phyloP scores from a whole-genome alignment of 1,284 basidiomycete species.

The Naganishia liquefaciens region DNA sequence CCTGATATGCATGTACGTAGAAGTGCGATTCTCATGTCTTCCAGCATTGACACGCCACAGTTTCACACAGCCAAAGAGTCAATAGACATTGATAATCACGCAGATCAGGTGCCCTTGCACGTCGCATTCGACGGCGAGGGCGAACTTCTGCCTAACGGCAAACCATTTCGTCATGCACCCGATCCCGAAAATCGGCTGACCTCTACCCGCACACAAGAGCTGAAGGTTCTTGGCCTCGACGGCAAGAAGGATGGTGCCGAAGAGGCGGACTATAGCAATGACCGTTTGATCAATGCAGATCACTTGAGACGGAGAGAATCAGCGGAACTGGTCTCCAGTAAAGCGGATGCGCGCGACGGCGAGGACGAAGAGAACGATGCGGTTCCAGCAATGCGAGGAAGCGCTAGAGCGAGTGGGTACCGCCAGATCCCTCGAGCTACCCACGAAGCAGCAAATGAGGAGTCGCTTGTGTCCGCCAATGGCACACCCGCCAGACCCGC shows the following conservation, averaged over 20 bases:
- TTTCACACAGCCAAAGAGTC: conserved; percentile 35
- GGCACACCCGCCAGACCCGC: conserved; percentile 22
- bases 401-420: not conserved
- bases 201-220: conserved; percentile 31
- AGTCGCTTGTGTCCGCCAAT: conserved; percentile 29
- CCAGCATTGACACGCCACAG: conserved; percentile 39
- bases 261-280: conserved; percentile 23
- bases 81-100: conserved; percentile 38
- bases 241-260: conserved; percentile 15
- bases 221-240: conserved; percentile 17
- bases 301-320: conserved; percentile 22
- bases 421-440: conserved; percentile 28
- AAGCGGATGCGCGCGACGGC: conserved; percentile 16
- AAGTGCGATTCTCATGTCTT: conserved; percentile 8
- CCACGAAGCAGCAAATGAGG: not conserved
- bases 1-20: conserved; percentile 45
- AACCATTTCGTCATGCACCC: conserved; percentile 21
- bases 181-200: conserved; percentile 32
- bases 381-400: conserved; percentile 8
- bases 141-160: conserved; percentile 32
- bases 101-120: conserved; percentile 18
- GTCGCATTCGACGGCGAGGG: conserved; percentile 32
- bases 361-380: conserved; percentile 29
- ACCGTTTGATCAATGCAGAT: conserved; percentile 27
- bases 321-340: conserved; percentile 12